Evolutionary conservation across 140 eudicot species (phyloP), one percentile per base, ranked within the genome.

Genomic region (Flaveria floridana): DNA sequence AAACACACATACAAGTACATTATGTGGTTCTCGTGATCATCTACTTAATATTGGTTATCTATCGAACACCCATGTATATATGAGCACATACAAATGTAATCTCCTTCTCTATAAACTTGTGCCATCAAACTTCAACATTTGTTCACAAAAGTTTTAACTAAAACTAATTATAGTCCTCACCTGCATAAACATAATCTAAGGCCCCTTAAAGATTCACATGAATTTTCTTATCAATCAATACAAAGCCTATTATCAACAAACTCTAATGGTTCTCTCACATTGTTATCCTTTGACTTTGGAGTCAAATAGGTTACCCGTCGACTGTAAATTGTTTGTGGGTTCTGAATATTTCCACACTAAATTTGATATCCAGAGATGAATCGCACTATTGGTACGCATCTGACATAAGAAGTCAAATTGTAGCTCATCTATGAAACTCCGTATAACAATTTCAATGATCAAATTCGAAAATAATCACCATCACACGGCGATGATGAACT

Each of bases 221-320:
- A 11, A 14, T 21, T 61, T 61, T 26, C 67, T 61, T 25, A 13
- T 4, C 20, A n/a, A 3, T 7, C 28, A 1, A 44, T 8, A 44
- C 0, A 44, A 44, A 44, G 3, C 50, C 13, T 9, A 57, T 20
- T 57, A 9, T 1, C 16, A 61, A 61, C 66, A 61, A 61, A 61
- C 67, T 26, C 42, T 61, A 8, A 25, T 61, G 18, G 15, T 26
- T 61, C 18, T 15, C 70, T 64, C 48, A 9, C 18, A 28, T 15
- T 51, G 25, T 71, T 7, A 66, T 19, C 51, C 65, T 56, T 58
- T 69, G 76, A 77, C 76, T 77, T 77, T 77, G 23, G 23, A 64
- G 48, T 69, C 56, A 78, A 59, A 47, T 30, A 78, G 10, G 28
- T 8, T 46, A 9, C 65, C 64, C 30, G 12, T 70, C 63, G 28